Conservation (phyloP, 139 green algal genomes). For the Yamagishiella unicocca region DNA sequence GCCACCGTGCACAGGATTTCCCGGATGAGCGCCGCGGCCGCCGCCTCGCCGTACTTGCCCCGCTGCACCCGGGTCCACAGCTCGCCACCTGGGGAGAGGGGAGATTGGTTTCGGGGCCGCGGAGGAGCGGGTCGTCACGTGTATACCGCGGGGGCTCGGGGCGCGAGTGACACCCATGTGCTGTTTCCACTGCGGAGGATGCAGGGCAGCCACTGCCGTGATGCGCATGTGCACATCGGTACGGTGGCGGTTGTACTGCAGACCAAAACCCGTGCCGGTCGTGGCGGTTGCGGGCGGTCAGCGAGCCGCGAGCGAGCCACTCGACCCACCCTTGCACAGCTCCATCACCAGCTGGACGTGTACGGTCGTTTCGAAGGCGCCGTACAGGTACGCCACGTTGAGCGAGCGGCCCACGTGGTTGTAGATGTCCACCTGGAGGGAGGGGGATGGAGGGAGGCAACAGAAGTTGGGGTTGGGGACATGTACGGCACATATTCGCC, state of each 20-base stretch:
- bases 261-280: no score
- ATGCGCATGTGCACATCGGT: no score
- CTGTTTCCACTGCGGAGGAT: no score
- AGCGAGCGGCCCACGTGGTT: conserved; percentile 77
- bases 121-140: not conserved
- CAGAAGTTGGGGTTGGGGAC: not conserved
- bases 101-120: not conserved
- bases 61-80: conserved; percentile 57
- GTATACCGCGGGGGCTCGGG: no score
- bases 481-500: no score
- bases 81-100: conserved; percentile 38
- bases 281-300: no score
- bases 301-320: no score
- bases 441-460: not conserved
- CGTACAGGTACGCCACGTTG: conserved; percentile 79
- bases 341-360: conserved; percentile 86
- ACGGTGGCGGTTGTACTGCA: no score
- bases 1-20: conserved; percentile 76
- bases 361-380: conserved; percentile 76
- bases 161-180: no score
- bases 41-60: conserved; percentile 64
- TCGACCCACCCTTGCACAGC: conserved; percentile 68
- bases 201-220: no score
- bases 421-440: conserved; percentile 72
- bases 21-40: conserved; percentile 60